Evolutionary conservation across 306 rosid species (phyloP), one percentile per base, ranked within the genome.

Genomic region (Pachyrhizus erosus): DNA sequence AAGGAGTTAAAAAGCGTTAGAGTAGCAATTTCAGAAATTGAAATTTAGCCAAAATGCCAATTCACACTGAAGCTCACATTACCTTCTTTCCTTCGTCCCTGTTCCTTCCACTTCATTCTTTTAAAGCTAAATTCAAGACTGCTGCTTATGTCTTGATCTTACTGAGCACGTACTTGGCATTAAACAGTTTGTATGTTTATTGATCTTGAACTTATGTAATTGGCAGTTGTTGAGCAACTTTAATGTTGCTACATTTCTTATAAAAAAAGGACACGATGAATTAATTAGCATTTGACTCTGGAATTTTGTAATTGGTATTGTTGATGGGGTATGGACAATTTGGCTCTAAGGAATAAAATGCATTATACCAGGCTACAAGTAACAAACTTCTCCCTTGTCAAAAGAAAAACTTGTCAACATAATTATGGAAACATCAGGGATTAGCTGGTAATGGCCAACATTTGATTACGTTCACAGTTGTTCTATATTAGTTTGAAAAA

Each of bases 301-400:
- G 24, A 9, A 33, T 73, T 61, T 31, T 49, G 3, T 14, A 33
- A 62, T 24, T 34, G 55, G 2, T 61, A 73, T 26, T 73, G 29
- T 34, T 48, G 21, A 37, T 51, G 24, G 31, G 12, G 5, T 12
- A n/a, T 62, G 68, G 37, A 66, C 69, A 49, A 18, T 78, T 61
- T 49, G n/a, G 62, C 13, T 73, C 34, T 29, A 34, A 80, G 54
- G 48, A 29, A 73, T 17, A 73, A 48, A 58, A 37, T 49, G 69
- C 48, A 51, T 64, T 81, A 46, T 43, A 33, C 31, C 24, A 14
- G 64, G 24, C 46, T 48, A 65, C 33, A 46, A 54, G 34, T 11
- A 62, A 64, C 34, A 73, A 81, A 65, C 15, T 14, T 60, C 61
- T 80, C n/a, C n/a, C n/a, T n/a, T n/a, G n/a, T n/a, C n/a, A n/a